Percentiles rank a stretch among this genome's conserved stretches.
Conservation (phyloP, 2,329 filamentous ascomycete genomes). For the Neofusicoccum ribis region DNA sequence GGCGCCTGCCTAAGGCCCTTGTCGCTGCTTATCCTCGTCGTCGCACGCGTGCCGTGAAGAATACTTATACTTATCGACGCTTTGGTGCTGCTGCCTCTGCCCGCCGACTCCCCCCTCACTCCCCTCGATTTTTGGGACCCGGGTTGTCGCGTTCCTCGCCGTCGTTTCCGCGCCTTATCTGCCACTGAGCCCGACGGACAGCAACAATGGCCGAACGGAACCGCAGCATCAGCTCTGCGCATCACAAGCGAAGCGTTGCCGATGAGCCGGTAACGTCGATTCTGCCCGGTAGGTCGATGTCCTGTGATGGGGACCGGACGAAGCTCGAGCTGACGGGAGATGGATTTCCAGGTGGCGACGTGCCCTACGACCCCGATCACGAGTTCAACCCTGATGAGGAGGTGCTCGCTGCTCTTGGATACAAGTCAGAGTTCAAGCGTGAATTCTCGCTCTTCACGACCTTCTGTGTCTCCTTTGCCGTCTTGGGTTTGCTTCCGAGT, state of each 20-base stretch:
- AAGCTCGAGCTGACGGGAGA: not conserved
- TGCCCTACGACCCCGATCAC: constrained; percentile 47
- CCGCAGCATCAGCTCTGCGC: constrained; percentile 22
- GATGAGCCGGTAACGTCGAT: constrained; percentile 57
- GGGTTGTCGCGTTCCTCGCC: no score
- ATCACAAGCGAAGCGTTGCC: constrained; percentile 38
- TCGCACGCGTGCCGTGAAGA: not conserved
- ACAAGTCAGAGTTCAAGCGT: constrained; percentile 65
- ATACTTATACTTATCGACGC: not conserved
- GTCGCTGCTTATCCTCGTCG: not conserved
- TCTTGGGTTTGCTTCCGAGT: constrained; percentile 68
- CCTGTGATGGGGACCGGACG: no score
- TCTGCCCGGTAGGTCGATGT: constrained; percentile 32
- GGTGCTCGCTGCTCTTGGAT: constrained; percentile 61
- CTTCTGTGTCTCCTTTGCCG: constrained; percentile 73
- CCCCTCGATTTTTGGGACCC: no score
- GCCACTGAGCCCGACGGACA: not conserved
- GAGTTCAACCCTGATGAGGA: constrained; percentile 59
- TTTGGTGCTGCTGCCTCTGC: not conserved
- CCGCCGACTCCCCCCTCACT: not conserved
- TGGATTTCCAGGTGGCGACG: constrained; percentile 40
- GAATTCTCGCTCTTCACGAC: constrained; percentile 74
- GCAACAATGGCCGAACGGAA: constrained; percentile 24
- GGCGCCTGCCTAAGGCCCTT: not conserved
- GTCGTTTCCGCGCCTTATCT: no score